Percentiles rank a stretch among this genome's conserved stretches.
Evolutionary conservation across 805 yeast genomes (phyloP).

Genomic region (Candida tammaniensis): DNA sequence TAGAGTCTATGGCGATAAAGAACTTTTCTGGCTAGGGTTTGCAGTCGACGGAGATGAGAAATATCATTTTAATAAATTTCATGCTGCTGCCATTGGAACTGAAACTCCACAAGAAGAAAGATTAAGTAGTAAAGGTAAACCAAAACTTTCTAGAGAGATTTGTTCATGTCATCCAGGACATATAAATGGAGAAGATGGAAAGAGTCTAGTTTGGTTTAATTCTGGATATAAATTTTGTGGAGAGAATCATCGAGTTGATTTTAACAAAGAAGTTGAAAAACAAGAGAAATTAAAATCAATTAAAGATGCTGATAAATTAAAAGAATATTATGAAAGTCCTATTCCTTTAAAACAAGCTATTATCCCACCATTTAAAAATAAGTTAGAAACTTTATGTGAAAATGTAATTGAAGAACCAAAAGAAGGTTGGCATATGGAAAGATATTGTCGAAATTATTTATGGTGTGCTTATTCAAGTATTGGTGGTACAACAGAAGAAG

Average conservation of each 20-base stretch:
- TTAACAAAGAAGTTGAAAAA: slow-evolving; percentile 27
- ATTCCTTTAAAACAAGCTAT: slow-evolving; percentile 44
- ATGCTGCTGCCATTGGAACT: slow-evolving; percentile 28
- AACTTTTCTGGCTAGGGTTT: slow-evolving; percentile 30
- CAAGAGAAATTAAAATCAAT: slow-evolving; percentile 22
- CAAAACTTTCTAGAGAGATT: slow-evolving; percentile 22
- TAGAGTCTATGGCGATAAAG: slow-evolving; percentile 30
- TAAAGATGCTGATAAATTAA: slow-evolving; percentile 22
- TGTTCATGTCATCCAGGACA: slow-evolving; percentile 47
- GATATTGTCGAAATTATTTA: slow-evolving; percentile 51
- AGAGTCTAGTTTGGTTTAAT: slow-evolving; percentile 37
- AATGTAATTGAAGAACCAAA: slow-evolving; percentile 43
- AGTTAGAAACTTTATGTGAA: slow-evolving; percentile 30
- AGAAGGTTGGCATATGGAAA: slow-evolving; percentile 48
- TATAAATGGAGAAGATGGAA: slow-evolving; percentile 30
- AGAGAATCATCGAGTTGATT: slow-evolving; percentile 29
- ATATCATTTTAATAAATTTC: slow-evolving; percentile 22
- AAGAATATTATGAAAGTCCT: slow-evolving; percentile 26
- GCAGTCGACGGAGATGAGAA: slow-evolving; percentile 25
- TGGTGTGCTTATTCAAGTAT: slow-evolving; percentile 63
- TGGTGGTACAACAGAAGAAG: slow-evolving; percentile 40
- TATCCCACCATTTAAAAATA: slow-evolving; percentile 52
- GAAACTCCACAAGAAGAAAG: slow-evolving; percentile 27
- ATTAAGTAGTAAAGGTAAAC: slow-evolving; percentile 15
- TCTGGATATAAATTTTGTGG: slow-evolving; percentile 43